phyloP scores from a whole-genome alignment of 225 moss, liverwort and hornwort genomes.

The Lunularia cruciata region DNA sequence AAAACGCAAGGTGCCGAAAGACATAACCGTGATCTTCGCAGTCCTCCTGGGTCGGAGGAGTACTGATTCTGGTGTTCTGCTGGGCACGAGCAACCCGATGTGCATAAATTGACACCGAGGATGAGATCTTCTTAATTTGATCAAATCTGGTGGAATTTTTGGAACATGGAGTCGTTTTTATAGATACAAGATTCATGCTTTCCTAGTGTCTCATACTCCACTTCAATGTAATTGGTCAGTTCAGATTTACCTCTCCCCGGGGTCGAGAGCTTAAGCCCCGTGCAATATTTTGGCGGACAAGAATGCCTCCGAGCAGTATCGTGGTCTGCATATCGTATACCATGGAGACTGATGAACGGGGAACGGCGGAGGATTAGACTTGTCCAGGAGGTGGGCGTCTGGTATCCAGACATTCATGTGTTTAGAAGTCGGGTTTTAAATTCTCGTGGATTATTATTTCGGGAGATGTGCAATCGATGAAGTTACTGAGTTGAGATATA shows the following conservation, averaged over 20 bases:
- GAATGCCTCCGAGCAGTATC: slow-evolving; percentile 60
- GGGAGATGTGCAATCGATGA: no score
- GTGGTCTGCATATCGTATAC: slow-evolving; percentile 71
- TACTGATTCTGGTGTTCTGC: slow-evolving; percentile 70
- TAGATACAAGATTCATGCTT: not conserved
- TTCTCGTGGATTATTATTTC: no score
- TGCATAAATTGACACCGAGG: not conserved
- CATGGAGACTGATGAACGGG: slow-evolving; percentile 63
- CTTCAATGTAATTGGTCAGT: slow-evolving; percentile 63
- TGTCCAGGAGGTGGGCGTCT: slow-evolving; percentile 68
- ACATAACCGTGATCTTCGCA: slow-evolving; percentile 11
- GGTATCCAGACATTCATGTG: slow-evolving; percentile 94
- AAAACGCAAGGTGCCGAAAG: not conserved
- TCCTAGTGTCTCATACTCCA: no score
- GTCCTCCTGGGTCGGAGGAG: slow-evolving; percentile 41
- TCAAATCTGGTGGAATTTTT: no score
- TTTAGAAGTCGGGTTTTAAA: slow-evolving; percentile 93
- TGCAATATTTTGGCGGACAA: slow-evolving; percentile 92
- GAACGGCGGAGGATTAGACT: slow-evolving; percentile 70
- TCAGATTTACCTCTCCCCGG: no score
- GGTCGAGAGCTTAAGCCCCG: no score
- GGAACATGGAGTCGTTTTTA: no score
- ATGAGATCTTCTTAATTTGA: no score
- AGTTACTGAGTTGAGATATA: no score
- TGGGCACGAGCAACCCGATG: slow-evolving; percentile 45